These are phyloP conservation scores for Tricholoma sp. DNA, from an alignment of 768 basidiomycete genomes.

Conservation along the genomic window DNA sequence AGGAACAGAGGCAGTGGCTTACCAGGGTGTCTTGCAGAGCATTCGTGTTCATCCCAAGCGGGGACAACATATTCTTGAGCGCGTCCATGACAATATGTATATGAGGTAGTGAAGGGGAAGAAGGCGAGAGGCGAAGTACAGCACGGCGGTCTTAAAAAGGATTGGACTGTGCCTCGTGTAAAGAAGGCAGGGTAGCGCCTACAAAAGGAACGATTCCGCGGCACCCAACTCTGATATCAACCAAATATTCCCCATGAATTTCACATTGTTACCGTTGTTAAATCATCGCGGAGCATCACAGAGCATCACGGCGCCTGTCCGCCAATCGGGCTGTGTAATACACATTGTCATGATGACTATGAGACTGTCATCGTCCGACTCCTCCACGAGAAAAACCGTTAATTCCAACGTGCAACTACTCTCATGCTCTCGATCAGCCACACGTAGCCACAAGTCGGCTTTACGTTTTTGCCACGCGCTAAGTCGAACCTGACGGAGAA, in stretches of 20 bases:
- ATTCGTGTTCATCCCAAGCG: conserved; percentile 59
- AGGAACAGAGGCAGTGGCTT: conserved; percentile 15
- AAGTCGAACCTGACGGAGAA: conserved; percentile 11
- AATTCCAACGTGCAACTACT: neutral
- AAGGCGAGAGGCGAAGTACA: conserved; percentile 29
- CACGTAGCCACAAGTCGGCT: conserved; percentile 7
- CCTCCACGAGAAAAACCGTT: neutral
- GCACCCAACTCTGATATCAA: conserved; percentile 10
- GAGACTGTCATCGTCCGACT: neutral
- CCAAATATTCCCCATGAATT: neutral
- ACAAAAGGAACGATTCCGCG: conserved; percentile 20
- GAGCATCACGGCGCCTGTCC: neutral
- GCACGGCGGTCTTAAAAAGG: conserved; percentile 40
- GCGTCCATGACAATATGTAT: conserved; percentile 51
- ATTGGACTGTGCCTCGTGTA: conserved; percentile 38
- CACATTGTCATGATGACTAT: neutral
- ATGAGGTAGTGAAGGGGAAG: conserved; percentile 21
- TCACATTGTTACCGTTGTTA: neutral
- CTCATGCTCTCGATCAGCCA: neutral
- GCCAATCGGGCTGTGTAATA: conserved; percentile 2
- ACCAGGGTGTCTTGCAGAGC: conserved; percentile 80
- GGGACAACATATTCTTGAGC: conserved; percentile 67
- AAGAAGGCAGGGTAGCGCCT: conserved; percentile 30
- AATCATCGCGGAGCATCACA: neutral
- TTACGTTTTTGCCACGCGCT: conserved; percentile 15